Evolutionary conservation across 768 basidiomycete genomes (phyloP).

Genomic region (Fistulinella prunicolor): DNA sequence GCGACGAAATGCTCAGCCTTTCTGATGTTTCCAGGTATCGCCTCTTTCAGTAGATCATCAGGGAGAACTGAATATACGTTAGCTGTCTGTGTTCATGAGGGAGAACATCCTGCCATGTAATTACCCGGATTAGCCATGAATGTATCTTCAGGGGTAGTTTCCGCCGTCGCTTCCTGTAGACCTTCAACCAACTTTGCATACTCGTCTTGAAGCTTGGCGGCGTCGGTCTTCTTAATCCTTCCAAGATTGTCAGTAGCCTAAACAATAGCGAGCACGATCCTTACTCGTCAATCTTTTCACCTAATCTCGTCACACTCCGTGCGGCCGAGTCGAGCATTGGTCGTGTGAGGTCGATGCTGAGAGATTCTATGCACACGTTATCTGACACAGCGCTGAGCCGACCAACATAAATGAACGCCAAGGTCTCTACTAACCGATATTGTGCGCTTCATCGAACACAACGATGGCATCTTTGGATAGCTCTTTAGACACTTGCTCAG

Average conservation of each 20-base stretch:
- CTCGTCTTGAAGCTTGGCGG: conserved; percentile 92
- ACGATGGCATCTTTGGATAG: conserved; percentile 97
- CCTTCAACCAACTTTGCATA: conserved; percentile 95
- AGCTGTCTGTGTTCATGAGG: not conserved
- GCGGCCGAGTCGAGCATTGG: conserved; percentile 97
- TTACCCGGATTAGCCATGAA: conserved; percentile 89
- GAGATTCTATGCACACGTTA: conserved; percentile 98
- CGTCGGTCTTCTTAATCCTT: conserved; percentile 93
- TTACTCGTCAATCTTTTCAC: conserved; percentile 93
- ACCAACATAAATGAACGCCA: not conserved
- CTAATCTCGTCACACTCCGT: conserved; percentile 79
- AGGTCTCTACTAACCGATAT: conserved; percentile 68
- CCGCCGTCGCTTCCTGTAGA: conserved; percentile 71
- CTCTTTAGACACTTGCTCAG: conserved; percentile 98
- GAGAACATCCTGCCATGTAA: conserved; percentile 9
- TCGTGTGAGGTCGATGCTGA: conserved; percentile 94
- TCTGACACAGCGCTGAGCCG: conserved; percentile 43
- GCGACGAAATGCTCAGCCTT: conserved; percentile 99
- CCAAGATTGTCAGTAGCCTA: conserved; percentile 1
- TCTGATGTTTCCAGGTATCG: conserved; percentile 95
- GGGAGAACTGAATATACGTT: conserved; percentile 65
- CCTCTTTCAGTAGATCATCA: conserved; percentile 92
- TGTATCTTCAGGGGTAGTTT: conserved; percentile 62
- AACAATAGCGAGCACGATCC: conserved; percentile 25
- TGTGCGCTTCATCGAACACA: conserved; percentile 99